phyloP scores from a whole-genome alignment of 306 rosid species.

The Vigna mungo region DNA sequence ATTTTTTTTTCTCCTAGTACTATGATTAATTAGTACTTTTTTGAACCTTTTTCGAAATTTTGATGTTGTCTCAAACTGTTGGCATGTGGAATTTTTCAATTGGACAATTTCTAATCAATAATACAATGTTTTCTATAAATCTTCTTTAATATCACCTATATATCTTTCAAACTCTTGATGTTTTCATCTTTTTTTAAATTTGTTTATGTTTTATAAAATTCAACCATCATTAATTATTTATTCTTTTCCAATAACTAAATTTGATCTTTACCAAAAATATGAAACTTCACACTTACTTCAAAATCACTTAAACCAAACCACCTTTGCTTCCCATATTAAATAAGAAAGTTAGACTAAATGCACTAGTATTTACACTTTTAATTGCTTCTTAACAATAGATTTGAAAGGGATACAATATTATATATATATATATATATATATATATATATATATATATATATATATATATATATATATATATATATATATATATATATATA shows the following conservation, averaged over 20 bases:
- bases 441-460: too few relatives aligned
- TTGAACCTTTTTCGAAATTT: background rate
- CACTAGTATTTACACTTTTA: background rate
- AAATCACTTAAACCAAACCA: background rate
- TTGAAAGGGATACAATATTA: background rate
- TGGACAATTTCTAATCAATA: background rate
- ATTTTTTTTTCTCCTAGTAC: too few relatives aligned
- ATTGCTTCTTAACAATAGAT: background rate
- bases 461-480: too few relatives aligned
- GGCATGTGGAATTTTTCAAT: background rate
- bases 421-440: background rate
- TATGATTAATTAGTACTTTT: too few relatives aligned
- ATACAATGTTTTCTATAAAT: background rate
- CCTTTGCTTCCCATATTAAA: background rate
- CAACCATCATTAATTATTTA: too few relatives aligned
- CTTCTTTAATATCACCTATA: background rate
- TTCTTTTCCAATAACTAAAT: too few relatives aligned
- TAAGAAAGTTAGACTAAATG: background rate
- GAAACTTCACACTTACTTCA: background rate
- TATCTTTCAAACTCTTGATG: background rate
- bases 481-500: too few relatives aligned
- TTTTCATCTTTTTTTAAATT: background rate
- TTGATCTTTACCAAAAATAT: too few relatives aligned
- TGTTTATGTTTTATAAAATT: too few relatives aligned
- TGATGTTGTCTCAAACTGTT: background rate